A percentile compares a stretch with the other conserved stretches of the same genome.
Conservation (phyloP, 2,329 filamentous ascomycete species). For the Pseudopithomyces maydicus region DNA sequence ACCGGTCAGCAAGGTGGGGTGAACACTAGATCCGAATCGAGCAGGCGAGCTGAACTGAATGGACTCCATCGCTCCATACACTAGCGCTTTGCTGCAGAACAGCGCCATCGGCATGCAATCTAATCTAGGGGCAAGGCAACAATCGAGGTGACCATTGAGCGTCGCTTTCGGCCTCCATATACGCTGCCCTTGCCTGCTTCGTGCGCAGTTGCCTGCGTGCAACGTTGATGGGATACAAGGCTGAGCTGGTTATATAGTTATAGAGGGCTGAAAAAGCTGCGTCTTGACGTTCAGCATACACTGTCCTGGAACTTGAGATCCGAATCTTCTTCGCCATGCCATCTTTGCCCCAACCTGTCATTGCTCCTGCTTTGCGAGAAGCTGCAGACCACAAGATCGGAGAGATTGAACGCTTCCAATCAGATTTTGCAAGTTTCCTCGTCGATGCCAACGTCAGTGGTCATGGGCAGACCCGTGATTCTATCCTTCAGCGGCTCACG, state of each 20-base stretch:
- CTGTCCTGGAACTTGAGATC: background rate
- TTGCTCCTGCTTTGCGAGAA: constrained; percentile 26
- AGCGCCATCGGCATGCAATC: background rate
- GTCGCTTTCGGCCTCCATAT: background rate
- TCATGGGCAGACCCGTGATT: constrained; percentile 20
- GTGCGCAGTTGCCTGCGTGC: background rate
- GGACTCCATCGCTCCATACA: background rate
- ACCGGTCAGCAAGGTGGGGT: constrained; percentile 6
- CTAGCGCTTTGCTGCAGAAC: background rate
- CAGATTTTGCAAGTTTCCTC: constrained; percentile 56
- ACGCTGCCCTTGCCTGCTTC: background rate
- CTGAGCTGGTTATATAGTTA: background rate
- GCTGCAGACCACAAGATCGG: constrained; percentile 53
- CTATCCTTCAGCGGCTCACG: constrained; percentile 38
- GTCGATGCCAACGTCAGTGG: constrained; percentile 32
- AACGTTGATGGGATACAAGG: background rate
- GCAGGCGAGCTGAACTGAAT: background rate
- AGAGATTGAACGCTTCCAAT: constrained; percentile 60
- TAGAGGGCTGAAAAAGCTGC: no score
- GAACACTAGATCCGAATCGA: background rate
- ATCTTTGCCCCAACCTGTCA: constrained; percentile 11
- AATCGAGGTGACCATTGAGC: background rate
- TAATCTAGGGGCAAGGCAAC: constrained; percentile 1
- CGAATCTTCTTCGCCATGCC: constrained; percentile 11
- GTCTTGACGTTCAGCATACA: background rate